Conservation (phyloP, 257 asterid genomes). For the Jacaranda copaia region DNA sequence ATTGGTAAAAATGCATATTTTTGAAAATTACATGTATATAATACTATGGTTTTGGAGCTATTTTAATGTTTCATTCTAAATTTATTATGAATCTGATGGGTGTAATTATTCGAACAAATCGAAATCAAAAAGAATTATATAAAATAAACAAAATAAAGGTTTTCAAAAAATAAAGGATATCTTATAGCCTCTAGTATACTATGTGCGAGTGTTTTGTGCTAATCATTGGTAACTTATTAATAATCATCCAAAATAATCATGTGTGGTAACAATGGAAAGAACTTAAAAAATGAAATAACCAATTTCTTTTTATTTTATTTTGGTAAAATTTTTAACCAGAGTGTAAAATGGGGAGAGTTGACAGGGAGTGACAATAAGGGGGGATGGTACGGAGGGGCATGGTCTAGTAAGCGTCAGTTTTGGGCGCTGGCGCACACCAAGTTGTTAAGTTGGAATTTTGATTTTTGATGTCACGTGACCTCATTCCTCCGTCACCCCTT, state of each 20-base stretch:
- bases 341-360: slow-evolving; percentile 8
- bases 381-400: slow-evolving; percentile 34
- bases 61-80: too few relatives aligned
- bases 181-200: neutral
- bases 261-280: slow-evolving; percentile 17
- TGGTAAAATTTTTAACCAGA: slow-evolving; percentile 3
- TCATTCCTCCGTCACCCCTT: slow-evolving; percentile 51
- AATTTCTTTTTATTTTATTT: too few relatives aligned
- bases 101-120: too few relatives aligned
- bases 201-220: neutral
- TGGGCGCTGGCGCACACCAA: slow-evolving; percentile 40
- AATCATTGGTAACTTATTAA: slow-evolving; percentile 28
- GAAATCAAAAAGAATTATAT: too few relatives aligned
- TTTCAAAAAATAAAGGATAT: too few relatives aligned
- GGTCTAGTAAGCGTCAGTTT: slow-evolving; percentile 41
- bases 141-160: too few relatives aligned
- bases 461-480: slow-evolving; percentile 51
- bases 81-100: too few relatives aligned
- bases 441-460: neutral
- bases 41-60: too few relatives aligned
- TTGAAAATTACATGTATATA: too few relatives aligned
- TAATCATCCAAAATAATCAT: slow-evolving; percentile 35
- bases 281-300: neutral
- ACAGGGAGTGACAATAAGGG: neutral
- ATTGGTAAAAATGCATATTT: too few relatives aligned